Evolutionary conservation across 768 basidiomycete genomes (phyloP).

Genomic region (Amanita phalloides): DNA sequence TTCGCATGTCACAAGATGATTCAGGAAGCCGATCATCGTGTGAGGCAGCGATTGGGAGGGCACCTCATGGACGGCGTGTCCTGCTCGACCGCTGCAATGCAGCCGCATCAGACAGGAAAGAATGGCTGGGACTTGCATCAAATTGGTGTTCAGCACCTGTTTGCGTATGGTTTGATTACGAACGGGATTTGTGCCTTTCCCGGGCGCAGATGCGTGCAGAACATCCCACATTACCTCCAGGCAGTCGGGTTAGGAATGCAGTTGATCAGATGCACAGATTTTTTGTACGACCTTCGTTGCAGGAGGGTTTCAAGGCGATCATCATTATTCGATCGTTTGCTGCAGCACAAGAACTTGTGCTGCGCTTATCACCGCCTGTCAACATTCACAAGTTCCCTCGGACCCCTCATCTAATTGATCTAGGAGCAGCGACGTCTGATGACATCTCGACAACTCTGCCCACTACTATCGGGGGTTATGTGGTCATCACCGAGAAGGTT

Average conservation of each 20-base stretch:
- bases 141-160: constrained; percentile 35
- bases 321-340: constrained; percentile 37
- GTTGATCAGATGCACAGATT: constrained; percentile 40
- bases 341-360: constrained; percentile 37
- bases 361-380: constrained; percentile 29
- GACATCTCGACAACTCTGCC: constrained; percentile 23
- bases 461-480: constrained; percentile 13
- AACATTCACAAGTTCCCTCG: constrained; percentile 47
- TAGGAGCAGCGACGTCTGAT: constrained; percentile 45
- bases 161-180: constrained; percentile 48
- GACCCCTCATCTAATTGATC: constrained; percentile 46
- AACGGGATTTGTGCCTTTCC: constrained; percentile 33
- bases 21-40: constrained; percentile 36
- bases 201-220: constrained; percentile 44
- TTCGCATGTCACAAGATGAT: constrained; percentile 45
- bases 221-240: constrained; percentile 52
- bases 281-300: constrained; percentile 31
- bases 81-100: constrained; percentile 52
- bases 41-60: constrained; percentile 38
- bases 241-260: constrained; percentile 41
- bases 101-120: constrained; percentile 31
- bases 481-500: constrained; percentile 52
- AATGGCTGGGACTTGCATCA: constrained; percentile 38
- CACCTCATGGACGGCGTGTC: constrained; percentile 22
- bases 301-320: constrained; percentile 46